phyloP scores from a whole-genome alignment of 225 moss, liverwort and hornwort species.

The Physcomitrium patens region DNA sequence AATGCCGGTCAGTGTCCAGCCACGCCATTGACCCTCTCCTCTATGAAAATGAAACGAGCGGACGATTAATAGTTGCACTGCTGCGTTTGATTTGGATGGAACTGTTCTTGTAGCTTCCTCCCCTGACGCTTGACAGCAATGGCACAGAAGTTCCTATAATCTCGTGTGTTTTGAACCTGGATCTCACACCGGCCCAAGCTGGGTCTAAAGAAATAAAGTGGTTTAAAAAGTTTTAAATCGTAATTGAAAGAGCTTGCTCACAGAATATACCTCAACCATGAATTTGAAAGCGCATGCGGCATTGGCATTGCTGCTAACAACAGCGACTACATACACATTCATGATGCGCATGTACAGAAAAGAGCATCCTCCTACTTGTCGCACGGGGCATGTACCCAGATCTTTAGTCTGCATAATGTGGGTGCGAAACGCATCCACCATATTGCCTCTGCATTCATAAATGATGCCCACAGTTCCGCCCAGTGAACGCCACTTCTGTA shows the following conservation, averaged over 20 bases:
- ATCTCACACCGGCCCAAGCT: constrained; percentile 1
- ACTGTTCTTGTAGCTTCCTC: neutral
- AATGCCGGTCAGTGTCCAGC: no score
- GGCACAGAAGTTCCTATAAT: neutral
- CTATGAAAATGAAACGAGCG: neutral
- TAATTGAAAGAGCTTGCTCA: neutral
- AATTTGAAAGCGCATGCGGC: constrained; percentile 76
- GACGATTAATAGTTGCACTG: neutral
- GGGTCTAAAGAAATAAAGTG: neutral
- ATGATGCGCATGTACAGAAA: constrained; percentile 74
- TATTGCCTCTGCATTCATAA: constrained; percentile 50
- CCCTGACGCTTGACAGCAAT: neutral
- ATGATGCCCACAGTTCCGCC: constrained; percentile 10
- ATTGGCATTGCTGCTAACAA: constrained; percentile 73
- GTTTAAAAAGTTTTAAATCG: no score
- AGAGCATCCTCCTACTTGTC: constrained; percentile 70
- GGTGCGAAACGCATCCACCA: constrained; percentile 74
- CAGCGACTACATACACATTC: constrained; percentile 71
- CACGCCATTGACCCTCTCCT: neutral
- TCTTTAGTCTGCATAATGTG: constrained; percentile 76
- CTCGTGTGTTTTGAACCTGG: neutral
- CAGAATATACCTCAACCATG: constrained; percentile 55
- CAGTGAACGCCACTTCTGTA: neutral
- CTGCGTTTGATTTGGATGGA: neutral
- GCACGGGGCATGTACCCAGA: constrained; percentile 69